Conservation (phyloP, 352 stramenopile species). For the Pythium angustatum region DNA sequence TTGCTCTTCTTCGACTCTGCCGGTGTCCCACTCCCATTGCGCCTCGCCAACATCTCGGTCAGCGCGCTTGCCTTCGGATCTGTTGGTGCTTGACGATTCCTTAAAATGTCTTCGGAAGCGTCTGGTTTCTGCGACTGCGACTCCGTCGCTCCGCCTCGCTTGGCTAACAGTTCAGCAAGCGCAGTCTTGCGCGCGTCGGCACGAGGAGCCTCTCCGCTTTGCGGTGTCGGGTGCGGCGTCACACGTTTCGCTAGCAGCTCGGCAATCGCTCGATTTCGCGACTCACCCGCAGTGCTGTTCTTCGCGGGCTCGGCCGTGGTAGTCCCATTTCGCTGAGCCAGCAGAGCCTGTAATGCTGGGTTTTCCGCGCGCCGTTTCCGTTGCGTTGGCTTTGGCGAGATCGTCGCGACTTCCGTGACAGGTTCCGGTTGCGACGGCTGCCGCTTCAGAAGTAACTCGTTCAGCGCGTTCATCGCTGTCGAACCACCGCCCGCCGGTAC, state of each 20-base stretch:
- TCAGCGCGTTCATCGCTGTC: slow-evolving; percentile 19
- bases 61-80: slow-evolving; percentile 24
- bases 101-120: slow-evolving; percentile 19
- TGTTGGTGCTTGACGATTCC: background rate
- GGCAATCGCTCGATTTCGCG: slow-evolving; percentile 13
- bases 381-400: slow-evolving; percentile 2
- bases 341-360: slow-evolving; percentile 19
- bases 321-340: slow-evolving; percentile 19
- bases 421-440: slow-evolving; percentile 13
- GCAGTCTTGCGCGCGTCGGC: slow-evolving; percentile 23
- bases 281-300: slow-evolving; percentile 6
- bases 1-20: slow-evolving; percentile 30
- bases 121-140: slow-evolving; percentile 8
- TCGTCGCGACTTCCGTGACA: background rate
- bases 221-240: background rate
- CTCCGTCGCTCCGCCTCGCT: slow-evolving; percentile 23
- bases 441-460: slow-evolving; percentile 21
- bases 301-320: background rate
- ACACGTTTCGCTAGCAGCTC: slow-evolving; percentile 24
- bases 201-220: background rate
- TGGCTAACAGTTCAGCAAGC: slow-evolving; percentile 30
- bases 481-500: slow-evolving; percentile 1
- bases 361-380: slow-evolving; percentile 23
- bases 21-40: slow-evolving; percentile 27
- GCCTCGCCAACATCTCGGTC: slow-evolving; percentile 37